Base-by-base conservation (phyloP, 2,329 filamentous ascomycete species). In the Colletotrichum caudatum region DNA sequence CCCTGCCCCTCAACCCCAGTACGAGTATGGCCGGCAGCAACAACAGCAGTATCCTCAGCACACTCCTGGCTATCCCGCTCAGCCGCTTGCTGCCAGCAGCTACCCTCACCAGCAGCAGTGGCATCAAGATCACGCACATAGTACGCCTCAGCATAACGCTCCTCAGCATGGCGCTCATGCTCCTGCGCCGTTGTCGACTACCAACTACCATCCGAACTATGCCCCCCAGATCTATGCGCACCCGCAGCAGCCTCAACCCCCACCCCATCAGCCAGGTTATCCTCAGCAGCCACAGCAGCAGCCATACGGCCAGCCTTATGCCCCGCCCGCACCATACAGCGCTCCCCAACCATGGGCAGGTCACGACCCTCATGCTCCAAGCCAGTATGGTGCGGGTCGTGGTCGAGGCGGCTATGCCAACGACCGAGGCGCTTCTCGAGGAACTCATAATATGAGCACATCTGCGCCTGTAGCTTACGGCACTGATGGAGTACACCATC, bases 201-300 rank as follows among this genome's bases (percentile, higher is more conserved):
- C 85, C 72, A 88, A 87, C 75, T 90, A 90, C 75, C 88, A 89
- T 74, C 87, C 87, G 44, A 89, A 87, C 78, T 90, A 89, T 76
- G 84, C 87, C 50, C 85, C 86, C 51, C 89, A 90, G 75, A 78
- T 83, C 11, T 90, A 89, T 70, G 79, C 79, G 41, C 83, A 83
- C 70, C 76, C 69, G 58, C 64, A 60, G 44, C 51, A 67, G 39
- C 63, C 37, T 39, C 75, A 75, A 6, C 75, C 72, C 51, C 77
- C 76, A 44, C 66, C 81, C 16, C 85, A 85, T 72, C 84, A 84
- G 64, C 80, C 84, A 48, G 78, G 82, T 18, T 87, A 87, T 73
- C 78, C 82, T 54, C 80, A 82, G 37, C 82, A 82, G 64, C 78
- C 79, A 46, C 83, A 82, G 57, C 74, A 75, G 20, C 76, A 78